phyloP scores from a whole-genome alignment of 2,329 filamentous ascomycete genomes.

The Lasiodiplodia sp. region DNA sequence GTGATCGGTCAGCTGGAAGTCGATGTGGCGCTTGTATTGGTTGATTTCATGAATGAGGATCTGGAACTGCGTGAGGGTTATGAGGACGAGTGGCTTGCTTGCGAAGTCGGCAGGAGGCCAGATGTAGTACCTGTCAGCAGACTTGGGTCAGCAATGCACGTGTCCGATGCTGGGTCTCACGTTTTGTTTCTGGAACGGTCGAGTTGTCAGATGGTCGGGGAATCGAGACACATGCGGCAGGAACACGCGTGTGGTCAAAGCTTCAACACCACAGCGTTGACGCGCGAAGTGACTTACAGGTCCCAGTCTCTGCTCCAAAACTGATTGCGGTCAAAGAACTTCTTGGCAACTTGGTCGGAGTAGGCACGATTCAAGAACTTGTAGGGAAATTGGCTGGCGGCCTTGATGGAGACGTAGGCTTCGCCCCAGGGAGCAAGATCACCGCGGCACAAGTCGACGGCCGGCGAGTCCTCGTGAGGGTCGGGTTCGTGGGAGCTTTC shows the following conservation, averaged over 20 bases:
- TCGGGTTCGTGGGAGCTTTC: conserved; percentile 23
- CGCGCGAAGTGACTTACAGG: conserved; percentile 64
- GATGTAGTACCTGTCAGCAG: conserved; percentile 68
- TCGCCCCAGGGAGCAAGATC: conserved; percentile 22
- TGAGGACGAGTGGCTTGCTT: conserved; percentile 67
- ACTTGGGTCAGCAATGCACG: not conserved
- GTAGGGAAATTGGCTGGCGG: conserved; percentile 66
- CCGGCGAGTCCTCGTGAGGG: not conserved
- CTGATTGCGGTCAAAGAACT: conserved; percentile 65
- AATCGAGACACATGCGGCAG: not conserved
- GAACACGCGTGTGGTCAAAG: too few species aligned
- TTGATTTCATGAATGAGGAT: conserved; percentile 72
- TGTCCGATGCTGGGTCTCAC: not conserved
- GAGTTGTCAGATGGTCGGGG: too few species aligned
- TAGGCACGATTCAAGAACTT: conserved; percentile 61
- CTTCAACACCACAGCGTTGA: not conserved
- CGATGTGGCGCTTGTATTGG: conserved; percentile 56
- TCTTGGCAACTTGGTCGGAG: conserved; percentile 58
- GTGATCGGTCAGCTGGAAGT: conserved; percentile 65
- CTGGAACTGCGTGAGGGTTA: conserved; percentile 71
- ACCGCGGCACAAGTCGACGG: not conserved
- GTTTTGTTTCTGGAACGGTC: too few species aligned
- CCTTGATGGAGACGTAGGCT: conserved; percentile 50
- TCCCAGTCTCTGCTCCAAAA: conserved; percentile 73
- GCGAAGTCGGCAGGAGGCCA: conserved; percentile 55